These are phyloP conservation scores for Durusdinium trenchii DNA, from an alignment of 73 alveolate genomes.

Conservation along the genomic window DNA sequence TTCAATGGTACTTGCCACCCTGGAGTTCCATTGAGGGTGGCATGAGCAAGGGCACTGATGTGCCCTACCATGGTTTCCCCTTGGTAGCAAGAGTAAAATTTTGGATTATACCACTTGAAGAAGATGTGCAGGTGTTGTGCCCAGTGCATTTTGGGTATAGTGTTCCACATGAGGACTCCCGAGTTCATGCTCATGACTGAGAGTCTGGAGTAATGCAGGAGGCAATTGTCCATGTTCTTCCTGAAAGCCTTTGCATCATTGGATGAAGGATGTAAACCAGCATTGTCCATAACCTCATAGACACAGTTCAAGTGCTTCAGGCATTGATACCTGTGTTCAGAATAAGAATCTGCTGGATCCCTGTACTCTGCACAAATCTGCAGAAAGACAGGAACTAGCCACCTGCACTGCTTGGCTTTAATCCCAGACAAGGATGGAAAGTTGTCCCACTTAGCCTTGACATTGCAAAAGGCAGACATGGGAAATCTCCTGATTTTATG, in stretches of 20 bases:
- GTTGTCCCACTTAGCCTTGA: background rate
- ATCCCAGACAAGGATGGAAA: background rate
- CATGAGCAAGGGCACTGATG: background rate
- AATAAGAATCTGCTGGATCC: background rate
- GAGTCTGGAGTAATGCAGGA: background rate
- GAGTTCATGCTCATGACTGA: background rate
- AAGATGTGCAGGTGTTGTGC: background rate
- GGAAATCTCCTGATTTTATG: background rate
- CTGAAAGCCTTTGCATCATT: background rate
- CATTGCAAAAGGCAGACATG: background rate
- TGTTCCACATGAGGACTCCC: background rate
- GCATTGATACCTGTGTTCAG: background rate
- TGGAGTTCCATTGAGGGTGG: background rate
- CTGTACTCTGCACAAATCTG: background rate
- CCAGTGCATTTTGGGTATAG: background rate
- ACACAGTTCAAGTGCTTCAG: background rate
- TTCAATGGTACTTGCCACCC: background rate
- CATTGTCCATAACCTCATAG: background rate
- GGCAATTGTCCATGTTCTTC: constrained; percentile 9
- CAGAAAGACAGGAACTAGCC: background rate
- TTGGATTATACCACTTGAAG: background rate
- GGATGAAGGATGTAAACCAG: background rate
- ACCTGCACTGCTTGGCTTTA: constrained; percentile 18
- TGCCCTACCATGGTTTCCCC: constrained; percentile 14
- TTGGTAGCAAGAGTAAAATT: background rate